Percentiles rank a stretch among this genome's conserved stretches.
These are phyloP conservation scores for Nakazawaea wickerhamii DNA, from an alignment of 805 yeast genomes.

Conservation along the genomic window DNA sequence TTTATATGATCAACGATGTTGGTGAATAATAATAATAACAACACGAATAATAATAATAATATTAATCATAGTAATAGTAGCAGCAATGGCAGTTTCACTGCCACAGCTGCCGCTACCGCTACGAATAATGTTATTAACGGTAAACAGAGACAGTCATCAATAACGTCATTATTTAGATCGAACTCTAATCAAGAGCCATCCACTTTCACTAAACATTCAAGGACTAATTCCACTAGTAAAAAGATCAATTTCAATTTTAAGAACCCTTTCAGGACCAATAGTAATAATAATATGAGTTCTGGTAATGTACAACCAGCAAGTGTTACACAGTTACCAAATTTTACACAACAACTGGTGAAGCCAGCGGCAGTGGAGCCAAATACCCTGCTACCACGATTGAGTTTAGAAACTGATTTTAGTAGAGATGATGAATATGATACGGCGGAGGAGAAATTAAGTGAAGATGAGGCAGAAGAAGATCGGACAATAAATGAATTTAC, in stretches of 20 bases:
- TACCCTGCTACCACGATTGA: background rate
- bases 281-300: background rate
- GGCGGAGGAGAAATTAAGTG: background rate
- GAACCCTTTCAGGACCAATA: slow-evolving; percentile 9
- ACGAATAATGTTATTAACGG: background rate
- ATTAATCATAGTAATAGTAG: background rate
- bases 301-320: background rate
- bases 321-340: background rate
- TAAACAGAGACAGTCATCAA: slow-evolving; percentile 7
- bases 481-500: background rate
- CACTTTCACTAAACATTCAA: slow-evolving; percentile 1
- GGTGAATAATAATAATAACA: slow-evolving; percentile 11
- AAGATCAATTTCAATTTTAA: slow-evolving; percentile 11
- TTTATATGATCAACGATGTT: slow-evolving; percentile 14
- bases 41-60: background rate
- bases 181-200: slow-evolving; percentile 4
- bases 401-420: slow-evolving; percentile 2
- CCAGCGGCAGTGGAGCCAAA: no score
- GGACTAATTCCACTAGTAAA: slow-evolving; percentile 7
- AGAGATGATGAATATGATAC: background rate
- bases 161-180: slow-evolving; percentile 10
- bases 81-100: slow-evolving; percentile 10
- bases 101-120: background rate
- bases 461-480: slow-evolving; percentile 6
- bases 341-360: background rate